Base-by-base conservation (phyloP, 1,284 basidiomycete genomes). In the Inonotus obliquus region DNA sequence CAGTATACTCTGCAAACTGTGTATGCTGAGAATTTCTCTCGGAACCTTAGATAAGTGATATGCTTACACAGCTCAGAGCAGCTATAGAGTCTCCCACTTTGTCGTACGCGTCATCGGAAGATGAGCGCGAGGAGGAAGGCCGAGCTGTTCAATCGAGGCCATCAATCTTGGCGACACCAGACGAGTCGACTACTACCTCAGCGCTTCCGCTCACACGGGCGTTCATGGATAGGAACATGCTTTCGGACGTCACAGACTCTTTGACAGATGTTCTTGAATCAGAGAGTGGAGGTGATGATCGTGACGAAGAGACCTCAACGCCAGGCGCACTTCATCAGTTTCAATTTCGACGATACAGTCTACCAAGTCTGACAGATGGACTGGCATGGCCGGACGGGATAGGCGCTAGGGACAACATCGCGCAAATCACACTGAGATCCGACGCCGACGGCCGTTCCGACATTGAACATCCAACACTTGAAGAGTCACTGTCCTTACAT, bases 201-300 rank as follows among this genome's bases (percentile, higher is more conserved):
- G 32, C 61, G 4, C 61, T 62, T 29, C 57, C 61, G 2, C 57
- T 63, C 17, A 63, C 61, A n/a, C 57, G 61, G 13, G 61, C 57
- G 14, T 63, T 59, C 41, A 59, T 63, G 61, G 61, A 63, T 37
- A 45, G 37, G 32, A 58, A 54, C 29, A 59, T 59, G 7, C 37
- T 29, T 11, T 52, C 45, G 25, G 60, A 61, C 17, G 11, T n/a
- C 41, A 11, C 39, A 14, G 51, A n/a, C 13, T 52, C 27, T 23
- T 11, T 39, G n/a, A n/a, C 38, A 37, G 38, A 55, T n/a, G 38
- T 55, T 19, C 11, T 14, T 21, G 51, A 53, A 35, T 59, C 58
- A 13, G 58, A 59, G n/a, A 49, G 14, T n/a, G 58, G 35, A 4
- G 32, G 21, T 10, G 10, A 45, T n/a, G 14, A 32, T 29, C 21